Evolutionary conservation across 2,329 filamentous ascomycete genomes (phyloP).

Genomic region (Epicoccum nigrum): DNA sequence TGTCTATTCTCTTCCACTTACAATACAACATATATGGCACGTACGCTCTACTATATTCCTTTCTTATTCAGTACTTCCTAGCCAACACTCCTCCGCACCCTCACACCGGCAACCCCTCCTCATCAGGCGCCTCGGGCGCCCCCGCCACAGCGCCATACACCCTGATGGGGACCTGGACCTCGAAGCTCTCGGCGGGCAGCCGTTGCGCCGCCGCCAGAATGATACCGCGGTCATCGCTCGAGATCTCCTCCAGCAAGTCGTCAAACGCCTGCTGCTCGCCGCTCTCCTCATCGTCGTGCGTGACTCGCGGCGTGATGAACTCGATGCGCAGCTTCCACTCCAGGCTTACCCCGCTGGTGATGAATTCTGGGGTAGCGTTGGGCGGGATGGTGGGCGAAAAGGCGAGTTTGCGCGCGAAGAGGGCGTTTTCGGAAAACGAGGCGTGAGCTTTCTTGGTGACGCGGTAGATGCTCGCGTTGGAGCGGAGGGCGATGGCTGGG

Average conservation of each 20-base stretch:
- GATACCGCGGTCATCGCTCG: constrained; percentile 77
- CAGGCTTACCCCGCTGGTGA: constrained; percentile 84
- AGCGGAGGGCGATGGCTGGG: constrained; percentile 78
- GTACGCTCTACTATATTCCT: no score
- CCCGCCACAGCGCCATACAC: constrained; percentile 70
- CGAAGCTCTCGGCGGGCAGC: constrained; percentile 85
- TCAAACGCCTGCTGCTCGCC: constrained; percentile 37
- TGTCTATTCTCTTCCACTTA: no score
- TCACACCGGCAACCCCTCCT: constrained; percentile 44
- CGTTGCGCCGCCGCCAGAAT: constrained; percentile 79
- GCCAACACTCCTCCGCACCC: no score
- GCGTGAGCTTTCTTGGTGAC: constrained; percentile 84
- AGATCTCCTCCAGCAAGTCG: constrained; percentile 76
- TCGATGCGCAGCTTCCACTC: constrained; percentile 91
- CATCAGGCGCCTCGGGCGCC: constrained; percentile 36
- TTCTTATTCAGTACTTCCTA: no score
- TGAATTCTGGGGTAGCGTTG: constrained; percentile 84
- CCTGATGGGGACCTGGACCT: constrained; percentile 81
- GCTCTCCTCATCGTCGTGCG: constrained; percentile 40
- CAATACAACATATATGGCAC: no score
- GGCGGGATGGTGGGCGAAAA: constrained; percentile 86
- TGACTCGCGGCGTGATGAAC: constrained; percentile 78
- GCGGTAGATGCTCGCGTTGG: constrained; percentile 81
- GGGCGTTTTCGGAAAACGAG: constrained; percentile 77
- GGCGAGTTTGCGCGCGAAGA: constrained; percentile 78